Base-by-base conservation (phyloP, 2,329 filamentous ascomycete genomes). In the Fusarium luffae region DNA sequence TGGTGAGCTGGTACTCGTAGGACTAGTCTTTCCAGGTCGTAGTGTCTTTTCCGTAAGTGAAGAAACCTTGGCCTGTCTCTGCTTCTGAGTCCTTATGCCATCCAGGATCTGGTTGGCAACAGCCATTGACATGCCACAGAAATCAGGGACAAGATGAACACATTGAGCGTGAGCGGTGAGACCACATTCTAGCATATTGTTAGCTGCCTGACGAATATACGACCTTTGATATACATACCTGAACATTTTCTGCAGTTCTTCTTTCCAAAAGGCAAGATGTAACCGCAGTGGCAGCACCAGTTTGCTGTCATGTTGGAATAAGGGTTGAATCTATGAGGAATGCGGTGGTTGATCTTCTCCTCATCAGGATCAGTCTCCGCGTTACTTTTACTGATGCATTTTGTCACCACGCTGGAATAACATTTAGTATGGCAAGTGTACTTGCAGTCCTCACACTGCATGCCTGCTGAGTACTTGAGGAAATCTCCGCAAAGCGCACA, bases 381-480 rank as follows among this genome's bases (percentile, higher is more conserved):
- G 78, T 99, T 99, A 68, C 95, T 98, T 81, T 99, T 98, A 83
- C 95, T 98, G 81, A 99, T 99, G 83, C 96, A 99, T 82, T 99
- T 99, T 69, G 96, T 99, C 74, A 99, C 96, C 48, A 99, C 96
- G 80, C 94, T 97, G 18, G 89, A 84, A 81, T 98, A 99, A 79
- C 96, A 99, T 82, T 98, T 98, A 75, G 93, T 95, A 81, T 99
- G 96, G 82, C 96, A 99, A 41, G 95, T 98, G 83, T 98, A 98
- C 83, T 98, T 98, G 91, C 96, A 99, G 82, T 99, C 96, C 71
- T 97, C 93, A 81, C 96, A 99, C 83, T 99, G 96, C 95, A 99
- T 99, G 67, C 96, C 96, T 23, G 96, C 93, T 50, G 95, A 97
- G 79, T 98, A 98, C 79, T 98, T 99, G 82, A 99, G 91, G 77